Base-by-base conservation (phyloP, 495 filamentous ascomycete genomes). In the Daldinia concentrica region DNA sequence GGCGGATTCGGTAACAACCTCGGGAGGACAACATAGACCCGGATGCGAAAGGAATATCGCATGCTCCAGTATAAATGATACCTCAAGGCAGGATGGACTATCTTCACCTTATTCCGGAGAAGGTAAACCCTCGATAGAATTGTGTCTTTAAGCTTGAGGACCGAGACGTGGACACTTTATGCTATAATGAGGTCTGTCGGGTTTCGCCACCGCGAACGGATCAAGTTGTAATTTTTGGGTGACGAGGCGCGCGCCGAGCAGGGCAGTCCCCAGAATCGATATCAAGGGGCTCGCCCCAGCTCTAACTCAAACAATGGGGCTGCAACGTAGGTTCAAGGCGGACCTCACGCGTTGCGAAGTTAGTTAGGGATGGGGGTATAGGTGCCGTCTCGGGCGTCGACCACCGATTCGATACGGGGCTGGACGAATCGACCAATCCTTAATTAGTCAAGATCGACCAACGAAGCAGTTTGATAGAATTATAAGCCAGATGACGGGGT, bases 251-350 rank as follows among this genome's bases (percentile, higher is more conserved):
- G 65, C 65, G 65, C 65, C 70, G 64, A 68, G 65, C 56, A 56
- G 65, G 61, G 70, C 65, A 68, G 34, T 65, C 63, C 56, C 64
- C 27, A 68, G 61, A 57, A 58, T 48, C 56, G 61, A 45, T 56
- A 62, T 69, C 27, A 52, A 50, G 71, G 71, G 66, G 51, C 34
- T 73, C 71, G 71, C 71, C 70, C 71, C 71, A 73, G 71, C 71
- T 73, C 71, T 69, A 73, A 65, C 41, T 51, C 71, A 65, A 66
- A 73, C 45, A 65, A 58, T 73, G 62, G 66, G 71, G 65, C 71
- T 69, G 66, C 67, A 69, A 69, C 65, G 71, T 73, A 69, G 71
- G 60, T 51, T 62, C 64, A 43, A 69, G 71, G 71, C 71, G 71
- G 58, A 57, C 51, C 37, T 41, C 41, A 73, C 15, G 56, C 61